These are phyloP conservation scores for Sesbania bispinosa DNA, from an alignment of 306 rosid genomes.

Conservation along the genomic window DNA sequence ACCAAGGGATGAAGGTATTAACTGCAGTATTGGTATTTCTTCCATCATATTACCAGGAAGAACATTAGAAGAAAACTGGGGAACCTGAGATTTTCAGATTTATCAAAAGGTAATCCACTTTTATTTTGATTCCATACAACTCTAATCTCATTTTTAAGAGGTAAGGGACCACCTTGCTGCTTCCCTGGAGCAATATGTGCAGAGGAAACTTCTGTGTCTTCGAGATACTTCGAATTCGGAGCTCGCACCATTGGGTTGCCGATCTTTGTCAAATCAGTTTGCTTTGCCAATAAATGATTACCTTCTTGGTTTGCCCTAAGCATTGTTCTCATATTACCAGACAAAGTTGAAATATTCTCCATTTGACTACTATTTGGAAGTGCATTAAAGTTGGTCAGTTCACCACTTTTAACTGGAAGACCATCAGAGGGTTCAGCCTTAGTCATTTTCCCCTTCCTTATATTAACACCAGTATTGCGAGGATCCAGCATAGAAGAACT, in stretches of 20 bases:
- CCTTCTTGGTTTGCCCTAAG: constrained; percentile 59
- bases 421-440: constrained; percentile 66
- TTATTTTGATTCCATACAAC: constrained; percentile 46
- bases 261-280: constrained; percentile 43
- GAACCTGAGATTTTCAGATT: constrained; percentile 38
- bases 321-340: constrained; percentile 52
- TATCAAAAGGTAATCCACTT: constrained; percentile 39
- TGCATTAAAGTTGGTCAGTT: constrained; percentile 43
- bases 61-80: constrained; percentile 42
- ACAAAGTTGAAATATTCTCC: constrained; percentile 42
- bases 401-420: constrained; percentile 63
- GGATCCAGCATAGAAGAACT: constrained; percentile 61
- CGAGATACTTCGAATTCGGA: constrained; percentile 45
- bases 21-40: constrained; percentile 29
- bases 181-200: constrained; percentile 41
- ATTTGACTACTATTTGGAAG: constrained; percentile 45
- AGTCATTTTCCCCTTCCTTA: constrained; percentile 79
- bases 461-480: constrained; percentile 54
- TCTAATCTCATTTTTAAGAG: constrained; percentile 29
- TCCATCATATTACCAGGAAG: constrained; percentile 35
- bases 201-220: constrained; percentile 57
- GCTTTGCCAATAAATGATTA: constrained; percentile 43
- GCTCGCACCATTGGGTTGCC: constrained; percentile 43
- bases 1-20: constrained; percentile 37
- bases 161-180: constrained; percentile 43